These are phyloP conservation scores for Ophiostoma ulmi DNA, from an alignment of 2,329 filamentous ascomycete species.

Conservation along the genomic window DNA sequence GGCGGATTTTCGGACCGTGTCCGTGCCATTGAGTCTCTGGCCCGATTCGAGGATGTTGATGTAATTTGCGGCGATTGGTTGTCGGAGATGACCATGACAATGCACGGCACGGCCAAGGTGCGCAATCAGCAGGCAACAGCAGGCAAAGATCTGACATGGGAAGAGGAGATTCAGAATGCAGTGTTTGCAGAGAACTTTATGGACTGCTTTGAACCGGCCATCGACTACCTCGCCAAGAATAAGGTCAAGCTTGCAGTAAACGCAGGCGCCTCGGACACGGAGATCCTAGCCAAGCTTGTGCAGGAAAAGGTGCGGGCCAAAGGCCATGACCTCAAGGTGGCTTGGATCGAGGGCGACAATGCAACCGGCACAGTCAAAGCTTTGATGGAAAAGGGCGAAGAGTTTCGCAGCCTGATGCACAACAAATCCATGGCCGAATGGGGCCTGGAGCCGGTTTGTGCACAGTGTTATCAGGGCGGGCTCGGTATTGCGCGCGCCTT, in stretches of 20 bases:
- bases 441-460: constrained; percentile 13
- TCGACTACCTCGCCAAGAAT: constrained; percentile 30
- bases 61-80: background rate
- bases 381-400: constrained; percentile 20
- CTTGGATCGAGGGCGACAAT: constrained; percentile 35
- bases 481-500: constrained; percentile 37
- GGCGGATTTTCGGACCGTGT: background rate
- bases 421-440: background rate
- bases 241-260: constrained; percentile 35
- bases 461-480: constrained; percentile 43
- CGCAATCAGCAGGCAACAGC: background rate
- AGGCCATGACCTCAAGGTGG: constrained; percentile 32
- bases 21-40: background rate
- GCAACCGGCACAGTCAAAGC: constrained; percentile 28
- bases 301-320: constrained; percentile 27
- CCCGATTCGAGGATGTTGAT: background rate
- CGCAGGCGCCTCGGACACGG: constrained; percentile 34
- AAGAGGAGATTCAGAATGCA: constrained; percentile 27
- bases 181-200: constrained; percentile 35
- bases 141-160: constrained; percentile 19
- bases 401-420: constrained; percentile 1
- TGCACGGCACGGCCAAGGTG: background rate
- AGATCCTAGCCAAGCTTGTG: constrained; percentile 19
- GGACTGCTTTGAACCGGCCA: constrained; percentile 33
- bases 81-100: background rate